These are phyloP conservation scores for Teratosphaeria gauchensis DNA, from an alignment of 2,329 filamentous ascomycete species.

Conservation along the genomic window DNA sequence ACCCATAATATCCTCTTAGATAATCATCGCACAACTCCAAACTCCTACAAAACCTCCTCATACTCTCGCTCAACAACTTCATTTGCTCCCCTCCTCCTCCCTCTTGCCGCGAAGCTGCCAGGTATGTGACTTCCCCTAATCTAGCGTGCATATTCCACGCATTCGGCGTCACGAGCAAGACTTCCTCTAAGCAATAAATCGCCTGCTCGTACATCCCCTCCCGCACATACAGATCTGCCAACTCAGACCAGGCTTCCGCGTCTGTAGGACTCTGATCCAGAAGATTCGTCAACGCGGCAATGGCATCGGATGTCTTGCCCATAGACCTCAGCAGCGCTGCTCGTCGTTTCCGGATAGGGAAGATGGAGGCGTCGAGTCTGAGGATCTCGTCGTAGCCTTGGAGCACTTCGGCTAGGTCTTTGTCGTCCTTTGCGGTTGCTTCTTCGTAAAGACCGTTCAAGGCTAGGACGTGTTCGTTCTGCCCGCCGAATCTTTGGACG, in stretches of 20 bases:
- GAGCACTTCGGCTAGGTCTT: slow-evolving; percentile 59
- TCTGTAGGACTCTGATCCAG: slow-evolving; percentile 81
- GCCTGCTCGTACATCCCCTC: slow-evolving; percentile 75
- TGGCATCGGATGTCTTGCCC: slow-evolving; percentile 61
- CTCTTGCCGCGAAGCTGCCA: slow-evolving; percentile 40
- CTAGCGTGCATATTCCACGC: slow-evolving; percentile 95
- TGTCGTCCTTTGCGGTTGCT: slow-evolving; percentile 59
- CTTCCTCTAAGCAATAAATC: slow-evolving; percentile 82
- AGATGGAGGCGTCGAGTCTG: slow-evolving; percentile 63
- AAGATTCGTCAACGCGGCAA: slow-evolving; percentile 61
- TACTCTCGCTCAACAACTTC: slow-evolving; percentile 56
- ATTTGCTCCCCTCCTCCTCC: slow-evolving; percentile 27
- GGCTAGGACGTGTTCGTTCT: slow-evolving; percentile 80
- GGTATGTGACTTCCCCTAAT: slow-evolving; percentile 72
- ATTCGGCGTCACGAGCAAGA: slow-evolving; percentile 75
- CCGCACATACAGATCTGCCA: slow-evolving; percentile 74
- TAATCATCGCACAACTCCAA: slow-evolving; percentile 92
- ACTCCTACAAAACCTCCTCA: slow-evolving; percentile 80
- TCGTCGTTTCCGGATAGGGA: slow-evolving; percentile 76
- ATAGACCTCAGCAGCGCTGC: slow-evolving; percentile 70
- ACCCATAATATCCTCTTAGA: slow-evolving; percentile 80
- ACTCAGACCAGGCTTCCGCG: slow-evolving; percentile 85
- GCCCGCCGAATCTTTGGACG: slow-evolving; percentile 63
- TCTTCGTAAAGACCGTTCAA: slow-evolving; percentile 76
- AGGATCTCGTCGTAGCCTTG: slow-evolving; percentile 70